A percentile compares a stretch with the other conserved stretches of the same genome.
Evolutionary conservation across 768 basidiomycete species (phyloP).

Genomic region (Macrolepiota fuliginosa): DNA sequence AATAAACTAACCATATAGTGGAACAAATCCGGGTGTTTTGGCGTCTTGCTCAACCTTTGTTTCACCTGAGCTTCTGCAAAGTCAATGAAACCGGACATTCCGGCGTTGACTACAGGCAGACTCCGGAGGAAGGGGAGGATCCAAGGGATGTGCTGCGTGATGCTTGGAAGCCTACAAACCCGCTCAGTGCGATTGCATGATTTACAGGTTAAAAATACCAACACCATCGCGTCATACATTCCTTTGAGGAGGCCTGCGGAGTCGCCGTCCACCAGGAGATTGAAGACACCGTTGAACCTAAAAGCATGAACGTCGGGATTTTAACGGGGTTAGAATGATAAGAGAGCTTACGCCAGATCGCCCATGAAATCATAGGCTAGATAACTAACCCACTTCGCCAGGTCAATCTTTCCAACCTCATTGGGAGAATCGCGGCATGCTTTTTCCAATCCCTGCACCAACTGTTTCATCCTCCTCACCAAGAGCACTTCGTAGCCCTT

Average conservation of each 20-base stretch:
- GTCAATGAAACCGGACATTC: not conserved
- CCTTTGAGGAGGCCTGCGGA: conserved; percentile 19
- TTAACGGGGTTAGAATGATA: not conserved
- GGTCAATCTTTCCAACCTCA: conserved; percentile 17
- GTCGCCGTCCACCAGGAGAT: conserved; percentile 25
- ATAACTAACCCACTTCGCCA: conserved; percentile 15
- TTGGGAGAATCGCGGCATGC: conserved; percentile 13
- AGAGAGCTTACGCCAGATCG: conserved; percentile 30
- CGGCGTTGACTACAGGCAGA: conserved; percentile 1
- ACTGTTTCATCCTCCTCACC: conserved; percentile 24
- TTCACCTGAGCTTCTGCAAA: conserved; percentile 15
- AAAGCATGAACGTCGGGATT: not conserved
- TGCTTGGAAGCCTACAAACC: conserved; percentile 14
- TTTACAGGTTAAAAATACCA: not conserved
- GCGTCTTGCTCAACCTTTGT: conserved; percentile 15
- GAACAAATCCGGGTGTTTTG: conserved; percentile 24
- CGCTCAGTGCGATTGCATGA: not conserved
- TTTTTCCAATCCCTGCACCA: conserved; percentile 27
- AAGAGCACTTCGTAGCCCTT: conserved; percentile 38
- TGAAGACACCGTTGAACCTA: conserved; percentile 28
- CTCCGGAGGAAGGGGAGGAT: not conserved
- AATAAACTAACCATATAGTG: conserved; percentile 22
- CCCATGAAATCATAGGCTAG: conserved; percentile 35
- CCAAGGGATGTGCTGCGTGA: conserved; percentile 14
- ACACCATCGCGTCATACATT: conserved; percentile 24